A percentile compares a stretch with the other conserved stretches of the same genome.
phyloP scores from a whole-genome alignment of 2,329 filamentous ascomycete species.

The Pseudocercospora cruenta region DNA sequence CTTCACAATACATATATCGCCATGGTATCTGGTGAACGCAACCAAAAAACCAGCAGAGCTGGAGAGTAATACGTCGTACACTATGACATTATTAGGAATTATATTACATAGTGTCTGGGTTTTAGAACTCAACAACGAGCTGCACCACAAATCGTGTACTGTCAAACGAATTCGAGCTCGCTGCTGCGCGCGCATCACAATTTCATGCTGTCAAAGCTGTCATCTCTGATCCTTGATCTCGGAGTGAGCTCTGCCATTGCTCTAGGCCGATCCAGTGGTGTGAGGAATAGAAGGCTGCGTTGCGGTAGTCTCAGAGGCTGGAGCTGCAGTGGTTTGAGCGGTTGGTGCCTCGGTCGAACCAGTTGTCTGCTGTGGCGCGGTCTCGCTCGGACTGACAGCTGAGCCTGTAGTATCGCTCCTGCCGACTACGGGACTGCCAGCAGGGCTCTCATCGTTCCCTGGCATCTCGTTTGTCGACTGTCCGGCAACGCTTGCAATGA shows the following conservation, averaged over 20 bases:
- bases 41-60: background rate
- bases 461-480: conserved; percentile 48
- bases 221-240: background rate
- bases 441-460: conserved; percentile 42
- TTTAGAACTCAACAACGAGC: background rate
- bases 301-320: background rate
- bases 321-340: background rate
- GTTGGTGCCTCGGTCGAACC: background rate
- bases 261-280: conserved; percentile 1
- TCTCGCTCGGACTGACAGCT: background rate
- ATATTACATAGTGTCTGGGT: background rate
- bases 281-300: background rate
- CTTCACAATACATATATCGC: background rate
- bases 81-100: background rate
- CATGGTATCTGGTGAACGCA: background rate
- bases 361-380: conserved; percentile 1
- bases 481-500: conserved; percentile 67
- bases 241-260: background rate
- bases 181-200: background rate
- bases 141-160: background rate
- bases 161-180: background rate
- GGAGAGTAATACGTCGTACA: background rate
- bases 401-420: conserved; percentile 12
- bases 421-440: conserved; percentile 32
- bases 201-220: background rate